Evolutionary conservation across 1,284 basidiomycete genomes (phyloP).

Genomic region (Rhizoctonia solani): DNA sequence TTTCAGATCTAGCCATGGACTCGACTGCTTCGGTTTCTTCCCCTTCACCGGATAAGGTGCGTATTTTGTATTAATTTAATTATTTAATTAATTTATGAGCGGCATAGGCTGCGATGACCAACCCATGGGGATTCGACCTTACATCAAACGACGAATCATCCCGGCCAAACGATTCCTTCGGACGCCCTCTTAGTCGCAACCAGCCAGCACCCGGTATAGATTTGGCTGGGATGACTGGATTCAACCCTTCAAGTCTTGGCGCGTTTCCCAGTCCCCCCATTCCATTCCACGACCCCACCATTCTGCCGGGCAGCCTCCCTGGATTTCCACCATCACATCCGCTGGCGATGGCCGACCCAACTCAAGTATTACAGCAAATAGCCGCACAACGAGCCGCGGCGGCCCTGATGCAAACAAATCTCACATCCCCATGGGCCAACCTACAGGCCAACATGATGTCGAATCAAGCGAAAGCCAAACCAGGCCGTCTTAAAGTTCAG

Average conservation of each 20-base stretch:
- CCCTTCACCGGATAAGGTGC: conserved; percentile 10
- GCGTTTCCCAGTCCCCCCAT: conserved; percentile 11
- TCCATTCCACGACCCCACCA: conserved; percentile 1
- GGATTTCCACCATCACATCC: conserved; percentile 6
- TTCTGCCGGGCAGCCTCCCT: neutral
- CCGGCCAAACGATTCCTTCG: conserved; percentile 15
- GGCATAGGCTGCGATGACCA: conserved; percentile 2
- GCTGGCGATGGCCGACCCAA: conserved; percentile 23
- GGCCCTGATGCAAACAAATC: conserved; percentile 13
- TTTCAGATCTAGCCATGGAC: conserved; percentile 3
- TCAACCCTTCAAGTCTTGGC: neutral
- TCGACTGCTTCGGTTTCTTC: conserved; percentile 16
- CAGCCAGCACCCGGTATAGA: neutral
- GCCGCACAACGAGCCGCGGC: conserved; percentile 15
- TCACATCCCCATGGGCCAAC: conserved; percentile 18
- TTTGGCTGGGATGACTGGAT: neutral
- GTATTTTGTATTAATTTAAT: neutral
- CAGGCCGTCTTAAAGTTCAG: conserved; percentile 17
- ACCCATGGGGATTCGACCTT: neutral
- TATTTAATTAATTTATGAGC: neutral
- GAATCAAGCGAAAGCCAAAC: conserved; percentile 9
- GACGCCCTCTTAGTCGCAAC: neutral
- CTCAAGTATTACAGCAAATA: conserved; percentile 10
- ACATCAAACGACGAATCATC: neutral
- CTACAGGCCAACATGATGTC: conserved; percentile 17